Percentiles rank a stretch among this genome's conserved stretches.
phyloP scores from a whole-genome alignment of 2,329 filamentous ascomycete genomes.

The Microcyclosporella mali region DNA sequence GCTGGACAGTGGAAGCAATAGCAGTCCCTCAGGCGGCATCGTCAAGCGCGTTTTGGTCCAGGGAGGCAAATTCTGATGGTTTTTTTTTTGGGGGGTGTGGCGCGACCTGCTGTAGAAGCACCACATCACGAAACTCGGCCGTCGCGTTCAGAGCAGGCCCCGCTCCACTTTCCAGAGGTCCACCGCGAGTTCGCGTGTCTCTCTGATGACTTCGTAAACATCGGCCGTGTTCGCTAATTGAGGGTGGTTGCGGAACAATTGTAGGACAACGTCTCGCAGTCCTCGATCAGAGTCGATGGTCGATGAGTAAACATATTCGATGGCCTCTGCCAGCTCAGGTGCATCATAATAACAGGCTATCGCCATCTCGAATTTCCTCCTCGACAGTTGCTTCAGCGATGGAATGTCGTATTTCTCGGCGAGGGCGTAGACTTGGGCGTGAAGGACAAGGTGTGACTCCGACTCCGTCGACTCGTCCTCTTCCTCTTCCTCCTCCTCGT shows the following conservation, averaged over 20 bases:
- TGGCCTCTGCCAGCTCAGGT: constrained; percentile 43
- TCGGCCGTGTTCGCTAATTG: constrained; percentile 41
- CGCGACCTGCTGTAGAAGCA: too few species aligned
- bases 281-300: constrained; percentile 47
- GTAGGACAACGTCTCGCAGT: constrained; percentile 43
- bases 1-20: not conserved
- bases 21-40: not conserved
- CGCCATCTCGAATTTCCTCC: constrained; percentile 42
- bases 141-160: constrained; percentile 31
- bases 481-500: constrained; percentile 33
- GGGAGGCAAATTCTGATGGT: too few species aligned
- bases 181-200: constrained; percentile 42
- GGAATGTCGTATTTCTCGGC: constrained; percentile 48
- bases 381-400: constrained; percentile 42
- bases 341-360: constrained; percentile 40
- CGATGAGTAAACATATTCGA: constrained; percentile 44
- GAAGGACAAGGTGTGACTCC: constrained; percentile 40
- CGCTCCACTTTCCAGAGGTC: constrained; percentile 45
- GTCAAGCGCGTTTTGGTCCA: too few species aligned
- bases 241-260: constrained; percentile 43
- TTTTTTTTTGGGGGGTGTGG: too few species aligned
- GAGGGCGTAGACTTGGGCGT: constrained; percentile 45
- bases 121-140: not conserved
- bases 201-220: constrained; percentile 39
- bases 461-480: constrained; percentile 32